phyloP scores from a whole-genome alignment of 805 yeast genomes.

The Saccharomyces cerevisiae region DNA sequence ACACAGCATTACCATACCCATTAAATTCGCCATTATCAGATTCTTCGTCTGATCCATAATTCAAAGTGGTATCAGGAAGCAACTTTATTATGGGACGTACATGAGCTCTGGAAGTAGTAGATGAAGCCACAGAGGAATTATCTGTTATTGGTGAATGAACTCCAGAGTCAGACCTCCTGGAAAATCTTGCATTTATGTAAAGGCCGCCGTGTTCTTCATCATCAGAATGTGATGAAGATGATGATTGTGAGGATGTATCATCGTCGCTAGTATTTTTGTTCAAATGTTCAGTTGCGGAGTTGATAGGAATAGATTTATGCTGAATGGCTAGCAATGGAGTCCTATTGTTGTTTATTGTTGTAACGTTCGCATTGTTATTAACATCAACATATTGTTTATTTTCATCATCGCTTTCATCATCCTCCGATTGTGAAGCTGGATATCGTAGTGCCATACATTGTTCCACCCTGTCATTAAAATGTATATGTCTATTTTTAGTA shows the following conservation, averaged over 20 bases:
- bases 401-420: constrained; percentile 31
- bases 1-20: constrained; percentile 45
- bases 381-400: background rate
- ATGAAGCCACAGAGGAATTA: constrained; percentile 20
- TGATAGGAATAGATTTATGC: background rate
- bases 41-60: constrained; percentile 63
- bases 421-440: constrained; percentile 12
- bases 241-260: constrained; percentile 5
- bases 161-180: constrained; percentile 23
- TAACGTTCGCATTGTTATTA: background rate
- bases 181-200: constrained; percentile 27
- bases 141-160: constrained; percentile 22
- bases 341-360: background rate
- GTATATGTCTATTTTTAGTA: constrained; percentile 53
- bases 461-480: constrained; percentile 88
- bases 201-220: constrained; percentile 29
- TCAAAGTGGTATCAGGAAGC: constrained; percentile 80
- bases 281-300: constrained; percentile 11
- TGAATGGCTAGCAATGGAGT: background rate
- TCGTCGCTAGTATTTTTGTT: constrained; percentile 6
- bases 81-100: constrained; percentile 56
- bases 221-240: constrained; percentile 21
- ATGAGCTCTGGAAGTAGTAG: constrained; percentile 6
- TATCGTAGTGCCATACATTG: constrained; percentile 75
- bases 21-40: constrained; percentile 32